Percentiles rank a stretch among this genome's conserved stretches.
Conservation (phyloP, 1,284 basidiomycete species). For the Vanrija humicola region DNA sequence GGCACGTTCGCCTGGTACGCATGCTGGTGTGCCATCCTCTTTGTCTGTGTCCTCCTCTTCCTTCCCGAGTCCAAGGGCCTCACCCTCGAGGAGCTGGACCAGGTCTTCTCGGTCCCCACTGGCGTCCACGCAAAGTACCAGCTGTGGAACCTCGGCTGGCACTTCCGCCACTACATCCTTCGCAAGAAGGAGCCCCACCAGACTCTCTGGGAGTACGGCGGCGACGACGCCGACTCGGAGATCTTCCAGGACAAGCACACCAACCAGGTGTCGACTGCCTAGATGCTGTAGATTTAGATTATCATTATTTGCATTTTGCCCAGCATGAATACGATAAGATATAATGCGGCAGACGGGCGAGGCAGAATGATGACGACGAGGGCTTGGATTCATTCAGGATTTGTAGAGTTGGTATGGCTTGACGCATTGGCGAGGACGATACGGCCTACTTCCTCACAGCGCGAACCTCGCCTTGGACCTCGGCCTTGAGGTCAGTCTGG, state of each 20-base stretch:
- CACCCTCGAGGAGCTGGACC: constrained; percentile 68
- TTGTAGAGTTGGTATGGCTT: too few relatives aligned
- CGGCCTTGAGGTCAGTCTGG: too few relatives aligned
- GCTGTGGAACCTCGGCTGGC: constrained; percentile 8
- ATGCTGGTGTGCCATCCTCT: constrained; percentile 24
- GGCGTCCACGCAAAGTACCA: constrained; percentile 60
- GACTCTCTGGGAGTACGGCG: constrained; percentile 3
- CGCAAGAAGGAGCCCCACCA: constrained; percentile 6
- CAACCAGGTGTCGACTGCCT: too few relatives aligned
- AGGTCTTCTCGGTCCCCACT: constrained; percentile 55
- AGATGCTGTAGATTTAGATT: too few relatives aligned
- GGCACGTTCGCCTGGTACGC: constrained; percentile 27
- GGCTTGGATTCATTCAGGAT: too few relatives aligned
- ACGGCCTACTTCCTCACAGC: too few relatives aligned
- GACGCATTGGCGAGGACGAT: too few relatives aligned
- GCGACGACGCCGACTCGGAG: constrained; percentile 1
- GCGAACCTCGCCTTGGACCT: too few relatives aligned
- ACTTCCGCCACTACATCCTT: constrained; percentile 11
- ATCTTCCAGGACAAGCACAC: not conserved
- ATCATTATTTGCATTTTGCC: too few relatives aligned
- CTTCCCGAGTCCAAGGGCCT: constrained; percentile 72
- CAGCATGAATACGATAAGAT: too few relatives aligned
- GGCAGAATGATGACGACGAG: too few relatives aligned
- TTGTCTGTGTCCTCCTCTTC: constrained; percentile 40
- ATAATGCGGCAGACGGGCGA: too few relatives aligned